These are phyloP conservation scores for Ambrosiella xylebori DNA, from an alignment of 2,329 filamentous ascomycete genomes.

Conservation along the genomic window DNA sequence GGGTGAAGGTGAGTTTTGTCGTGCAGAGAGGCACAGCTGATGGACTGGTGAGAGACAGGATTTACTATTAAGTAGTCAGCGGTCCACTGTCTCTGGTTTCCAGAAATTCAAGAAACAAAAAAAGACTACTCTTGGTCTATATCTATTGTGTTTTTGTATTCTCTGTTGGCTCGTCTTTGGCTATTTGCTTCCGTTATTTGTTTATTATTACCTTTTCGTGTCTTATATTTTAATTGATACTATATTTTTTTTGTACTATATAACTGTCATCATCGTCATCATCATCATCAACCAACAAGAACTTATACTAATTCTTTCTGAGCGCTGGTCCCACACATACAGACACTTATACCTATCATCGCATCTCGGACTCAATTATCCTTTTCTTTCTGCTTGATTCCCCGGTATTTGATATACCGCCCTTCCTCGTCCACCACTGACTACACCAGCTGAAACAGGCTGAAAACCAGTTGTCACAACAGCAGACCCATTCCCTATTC, in stretches of 20 bases:
- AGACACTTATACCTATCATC: too few species aligned
- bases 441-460: not conserved
- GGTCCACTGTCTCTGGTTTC: not conserved
- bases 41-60: not conserved
- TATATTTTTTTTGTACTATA: not conserved
- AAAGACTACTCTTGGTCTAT: not conserved
- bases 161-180: not conserved
- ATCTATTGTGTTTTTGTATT: not conserved
- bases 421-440: not conserved
- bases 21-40: not conserved
- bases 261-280: not conserved
- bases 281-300: not conserved
- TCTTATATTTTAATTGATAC: not conserved
- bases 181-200: not conserved
- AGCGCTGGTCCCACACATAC: not conserved
- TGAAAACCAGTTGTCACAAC: not conserved
- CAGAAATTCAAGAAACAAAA: not conserved
- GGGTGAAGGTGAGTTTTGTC: too few species aligned
- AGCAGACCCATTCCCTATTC: not conserved
- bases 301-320: not conserved
- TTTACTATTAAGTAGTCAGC: not conserved
- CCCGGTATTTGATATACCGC: not conserved
- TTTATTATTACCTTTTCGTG: not conserved
- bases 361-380: not conserved
- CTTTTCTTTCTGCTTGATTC: not conserved